Evolutionary conservation across 306 rosid genomes (phyloP).

Genomic region (Rosa persica): DNA sequence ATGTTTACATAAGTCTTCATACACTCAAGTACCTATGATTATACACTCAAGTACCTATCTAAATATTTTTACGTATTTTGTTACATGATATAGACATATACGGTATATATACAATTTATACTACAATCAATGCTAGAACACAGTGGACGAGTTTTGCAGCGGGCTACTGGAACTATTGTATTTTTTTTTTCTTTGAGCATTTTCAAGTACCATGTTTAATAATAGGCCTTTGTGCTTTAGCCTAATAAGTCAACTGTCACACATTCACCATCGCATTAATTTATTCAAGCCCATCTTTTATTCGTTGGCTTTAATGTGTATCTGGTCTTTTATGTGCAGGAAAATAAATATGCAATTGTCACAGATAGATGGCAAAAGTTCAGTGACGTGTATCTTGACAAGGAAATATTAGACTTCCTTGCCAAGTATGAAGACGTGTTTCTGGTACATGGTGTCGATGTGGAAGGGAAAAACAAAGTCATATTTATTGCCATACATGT

Average conservation of each 20-base stretch:
- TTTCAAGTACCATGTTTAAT: not conserved
- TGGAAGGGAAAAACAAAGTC: conserved; percentile 92
- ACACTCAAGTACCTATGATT: no score
- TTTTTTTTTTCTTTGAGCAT: not conserved
- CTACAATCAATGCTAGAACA: no score
- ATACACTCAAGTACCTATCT: no score
- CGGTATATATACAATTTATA: no score
- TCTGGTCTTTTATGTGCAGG: conserved; percentile 47
- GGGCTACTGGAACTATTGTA: no score
- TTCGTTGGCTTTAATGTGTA: not conserved
- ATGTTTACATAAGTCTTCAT: no score
- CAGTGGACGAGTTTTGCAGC: no score
- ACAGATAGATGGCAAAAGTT: conserved; percentile 98
- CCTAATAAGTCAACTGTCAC: not conserved
- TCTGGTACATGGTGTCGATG: conserved; percentile 95
- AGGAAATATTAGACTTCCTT: conserved; percentile 62
- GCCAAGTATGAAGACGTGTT: conserved; percentile 87
- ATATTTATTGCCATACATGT: not conserved
- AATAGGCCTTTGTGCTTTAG: not conserved
- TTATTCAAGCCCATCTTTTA: conserved; percentile 8
- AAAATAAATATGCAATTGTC: conserved; percentile 81
- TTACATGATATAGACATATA: no score
- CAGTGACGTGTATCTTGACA: conserved; percentile 68
- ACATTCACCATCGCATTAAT: not conserved
- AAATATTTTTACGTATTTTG: no score